phyloP scores from a whole-genome alignment of 192 early-diverging fungal genomes.

The Dimargaris cristalligena region DNA sequence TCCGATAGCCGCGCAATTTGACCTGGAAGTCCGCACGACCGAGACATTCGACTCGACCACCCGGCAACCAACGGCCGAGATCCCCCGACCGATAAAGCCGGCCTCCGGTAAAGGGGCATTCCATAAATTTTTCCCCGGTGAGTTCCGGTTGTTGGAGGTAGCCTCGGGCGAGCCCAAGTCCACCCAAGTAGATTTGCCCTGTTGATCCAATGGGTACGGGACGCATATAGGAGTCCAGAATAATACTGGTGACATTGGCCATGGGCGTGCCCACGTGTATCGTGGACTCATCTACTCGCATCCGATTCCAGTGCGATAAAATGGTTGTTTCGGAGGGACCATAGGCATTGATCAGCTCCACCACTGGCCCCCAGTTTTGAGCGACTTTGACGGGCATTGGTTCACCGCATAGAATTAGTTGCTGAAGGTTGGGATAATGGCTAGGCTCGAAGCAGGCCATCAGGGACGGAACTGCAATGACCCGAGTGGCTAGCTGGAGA shows the following conservation, averaged over 20 bases:
- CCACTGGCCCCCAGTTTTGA: neutral
- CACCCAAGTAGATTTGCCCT: neutral
- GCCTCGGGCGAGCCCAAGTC: neutral
- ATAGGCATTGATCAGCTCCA: neutral
- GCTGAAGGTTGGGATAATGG: neutral
- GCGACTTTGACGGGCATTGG: neutral
- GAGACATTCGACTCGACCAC: too few relatives aligned
- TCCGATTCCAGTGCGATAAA: neutral
- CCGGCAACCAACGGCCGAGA: too few relatives aligned
- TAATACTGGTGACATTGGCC: neutral
- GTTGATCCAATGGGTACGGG: neutral
- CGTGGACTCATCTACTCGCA: neutral
- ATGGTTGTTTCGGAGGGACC: neutral
- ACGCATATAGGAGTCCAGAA: neutral
- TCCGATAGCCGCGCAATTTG: too few relatives aligned
- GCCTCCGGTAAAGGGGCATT: too few relatives aligned
- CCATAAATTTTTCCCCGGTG: too few relatives aligned
- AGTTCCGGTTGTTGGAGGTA: neutral
- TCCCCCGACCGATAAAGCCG: too few relatives aligned
- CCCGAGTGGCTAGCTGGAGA: neutral
- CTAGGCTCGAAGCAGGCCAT: neutral
- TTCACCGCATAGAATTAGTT: neutral
- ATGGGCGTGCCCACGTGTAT: neutral
- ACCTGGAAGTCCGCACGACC: too few relatives aligned
- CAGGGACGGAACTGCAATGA: neutral